Percentiles rank a stretch among this genome's conserved stretches.
Conservation (phyloP, 331 rosid species). For the Quercus tomentella region DNA sequence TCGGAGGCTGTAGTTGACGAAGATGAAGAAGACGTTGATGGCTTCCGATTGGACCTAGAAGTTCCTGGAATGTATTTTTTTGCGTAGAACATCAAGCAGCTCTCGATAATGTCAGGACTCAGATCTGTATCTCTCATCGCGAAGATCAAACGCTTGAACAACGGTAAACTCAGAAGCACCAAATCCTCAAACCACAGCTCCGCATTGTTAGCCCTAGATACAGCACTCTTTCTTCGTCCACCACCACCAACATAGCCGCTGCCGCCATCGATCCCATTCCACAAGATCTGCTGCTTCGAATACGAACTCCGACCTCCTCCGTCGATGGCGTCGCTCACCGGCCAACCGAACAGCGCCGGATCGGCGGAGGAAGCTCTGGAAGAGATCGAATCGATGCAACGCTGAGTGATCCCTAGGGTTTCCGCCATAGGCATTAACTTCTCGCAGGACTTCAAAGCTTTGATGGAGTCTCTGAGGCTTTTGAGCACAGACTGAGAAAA, state of each 20-base stretch:
- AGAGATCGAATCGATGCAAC: conserved; percentile 64
- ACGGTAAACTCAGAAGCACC: conserved; percentile 53
- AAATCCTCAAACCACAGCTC: conserved; percentile 86
- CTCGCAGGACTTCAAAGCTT: conserved; percentile 79
- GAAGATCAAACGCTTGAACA: conserved; percentile 60
- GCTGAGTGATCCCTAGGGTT: conserved; percentile 52
- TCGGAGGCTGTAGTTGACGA: conserved; percentile 39
- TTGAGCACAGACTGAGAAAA: conserved; percentile 64
- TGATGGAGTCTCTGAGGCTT: conserved; percentile 66
- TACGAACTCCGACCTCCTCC: conserved; percentile 20
- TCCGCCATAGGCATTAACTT: conserved; percentile 59
- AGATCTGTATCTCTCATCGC: conserved; percentile 55
- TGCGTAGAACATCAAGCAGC: conserved; percentile 73
- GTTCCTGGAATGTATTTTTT: conserved; percentile 82
- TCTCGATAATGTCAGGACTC: conserved; percentile 65
- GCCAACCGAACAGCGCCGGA: conserved; percentile 85
- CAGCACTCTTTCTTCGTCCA: conserved; percentile 38
- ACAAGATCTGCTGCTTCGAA: conserved; percentile 50
- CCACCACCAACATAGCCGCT: not conserved
- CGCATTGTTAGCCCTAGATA: conserved; percentile 23
- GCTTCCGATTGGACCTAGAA: conserved; percentile 67
- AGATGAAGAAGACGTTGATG: conserved; percentile 33
- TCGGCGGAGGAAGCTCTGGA: conserved; percentile 67
- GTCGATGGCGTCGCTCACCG: conserved; percentile 41
- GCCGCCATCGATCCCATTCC: conserved; percentile 63